Conservation (phyloP, 805 yeast genomes). For the Grigorovia transvaalensis region DNA sequence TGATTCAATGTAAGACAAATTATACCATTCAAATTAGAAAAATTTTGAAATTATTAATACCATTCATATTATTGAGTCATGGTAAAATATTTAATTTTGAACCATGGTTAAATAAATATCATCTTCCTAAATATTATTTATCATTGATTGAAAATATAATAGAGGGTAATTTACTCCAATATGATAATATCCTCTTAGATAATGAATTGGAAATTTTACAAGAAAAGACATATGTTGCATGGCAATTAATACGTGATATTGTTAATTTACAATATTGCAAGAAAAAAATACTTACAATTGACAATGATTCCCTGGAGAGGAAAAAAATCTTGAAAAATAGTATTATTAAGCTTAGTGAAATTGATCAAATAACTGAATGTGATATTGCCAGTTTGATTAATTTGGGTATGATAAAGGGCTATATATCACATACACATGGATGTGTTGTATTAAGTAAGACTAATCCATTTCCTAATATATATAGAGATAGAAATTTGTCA, state of each 20-base stretch:
- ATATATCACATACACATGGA: slow-evolving; percentile 63
- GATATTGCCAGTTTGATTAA: slow-evolving; percentile 55
- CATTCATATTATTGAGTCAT: slow-evolving; percentile 37
- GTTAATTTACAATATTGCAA: background rate
- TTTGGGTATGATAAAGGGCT: slow-evolving; percentile 59
- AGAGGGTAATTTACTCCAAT: slow-evolving; percentile 47
- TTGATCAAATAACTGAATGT: slow-evolving; percentile 37
- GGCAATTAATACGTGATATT: slow-evolving; percentile 38
- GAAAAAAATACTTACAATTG: slow-evolving; percentile 35
- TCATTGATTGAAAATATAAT: slow-evolving; percentile 39
- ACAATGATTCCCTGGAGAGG: slow-evolving; percentile 34
- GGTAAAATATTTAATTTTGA: background rate
- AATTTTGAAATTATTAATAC: slow-evolving; percentile 52
- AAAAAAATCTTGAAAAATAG: slow-evolving; percentile 2
- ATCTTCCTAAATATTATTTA: slow-evolving; percentile 37
- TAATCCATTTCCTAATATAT: slow-evolving; percentile 51
- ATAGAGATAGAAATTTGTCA: background rate
- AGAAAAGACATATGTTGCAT: slow-evolving; percentile 49
- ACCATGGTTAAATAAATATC: slow-evolving; percentile 35
- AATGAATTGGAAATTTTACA: slow-evolving; percentile 28
- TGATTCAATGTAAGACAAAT: slow-evolving; percentile 11
- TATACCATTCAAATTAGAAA: slow-evolving; percentile 14
- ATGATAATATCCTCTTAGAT: slow-evolving; percentile 37
- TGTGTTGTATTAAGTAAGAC: slow-evolving; percentile 68
- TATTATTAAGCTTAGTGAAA: slow-evolving; percentile 10